Base-by-base conservation (phyloP, 495 filamentous ascomycete genomes). In the Emericellopsis terricola region DNA sequence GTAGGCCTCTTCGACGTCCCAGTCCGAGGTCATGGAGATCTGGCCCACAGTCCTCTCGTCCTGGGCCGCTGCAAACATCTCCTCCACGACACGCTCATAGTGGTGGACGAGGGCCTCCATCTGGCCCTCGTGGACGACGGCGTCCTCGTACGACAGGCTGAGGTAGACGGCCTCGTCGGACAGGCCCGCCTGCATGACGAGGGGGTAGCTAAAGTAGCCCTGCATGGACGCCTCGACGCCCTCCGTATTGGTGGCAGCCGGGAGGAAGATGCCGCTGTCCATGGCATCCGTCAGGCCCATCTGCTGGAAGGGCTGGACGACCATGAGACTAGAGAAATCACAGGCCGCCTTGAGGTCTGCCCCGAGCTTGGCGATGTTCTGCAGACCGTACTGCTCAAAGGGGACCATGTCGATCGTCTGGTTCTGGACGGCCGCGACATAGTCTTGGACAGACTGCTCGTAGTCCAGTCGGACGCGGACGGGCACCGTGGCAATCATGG, bases 401-500 rank as follows among this genome's bases (percentile, higher is more conserved):
- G 52, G 34, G 15, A 59, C 56, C 38, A 63, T 54, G 5, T 50
- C 46, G 15, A 41, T 42, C 8, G 38, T 41, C 34, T 56, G 47
- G 4, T 34, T 19, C 29, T 68, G 62, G 2, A 66, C 18, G 2
- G 13, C 16, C 1, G 27, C n/a, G 15, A 53, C 27, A 13, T 46
- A 50, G 3, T 36, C 33, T 8, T 19, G 17, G 2, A 47, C 13
- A 10, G 21, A 10, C 28, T 31, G 31, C 4, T 37, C 38, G 8
- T 24, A 27, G 16, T 30, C 23, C 5, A 51, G 13, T 3, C 28
- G 29, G 74, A n/a, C n/a, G n/a, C n/a, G n/a, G n/a, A n/a, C n/a
- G n/a, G n/a, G n/a, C n/a, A n/a, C n/a, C n/a, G n/a, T 76, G 13
- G 71, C 60, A 27, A 78, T 64, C 1, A 71, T 53, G 1, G 74